These are phyloP conservation scores for Suillus spraguei DNA, from an alignment of 768 basidiomycete genomes.

Conservation along the genomic window DNA sequence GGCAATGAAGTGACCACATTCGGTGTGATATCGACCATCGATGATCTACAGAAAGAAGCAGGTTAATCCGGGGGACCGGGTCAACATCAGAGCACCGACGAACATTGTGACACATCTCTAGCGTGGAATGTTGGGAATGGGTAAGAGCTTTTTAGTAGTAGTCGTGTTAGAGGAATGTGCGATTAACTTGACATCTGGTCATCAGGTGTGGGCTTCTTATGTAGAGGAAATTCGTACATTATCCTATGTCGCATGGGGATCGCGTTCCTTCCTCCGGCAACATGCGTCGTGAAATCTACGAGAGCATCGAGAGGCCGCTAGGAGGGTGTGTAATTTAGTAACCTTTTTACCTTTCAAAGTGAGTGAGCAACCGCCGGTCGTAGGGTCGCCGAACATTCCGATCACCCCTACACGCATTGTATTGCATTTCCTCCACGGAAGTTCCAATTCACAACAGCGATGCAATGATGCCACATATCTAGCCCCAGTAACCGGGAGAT, in stretches of 20 bases:
- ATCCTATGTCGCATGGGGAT: constrained; percentile 40
- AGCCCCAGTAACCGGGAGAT: not conserved
- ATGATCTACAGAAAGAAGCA: constrained; percentile 51
- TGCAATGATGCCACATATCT: constrained; percentile 1
- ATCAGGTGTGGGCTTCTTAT: constrained; percentile 25
- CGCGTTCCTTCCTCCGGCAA: constrained; percentile 37
- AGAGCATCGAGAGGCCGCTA: constrained; percentile 10
- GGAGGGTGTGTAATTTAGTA: not conserved
- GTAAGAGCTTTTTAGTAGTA: not conserved
- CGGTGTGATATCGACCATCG: constrained; percentile 72
- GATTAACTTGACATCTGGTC: not conserved
- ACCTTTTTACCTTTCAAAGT: constrained; percentile 19
- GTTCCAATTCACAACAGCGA: constrained; percentile 1
- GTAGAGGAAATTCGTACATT: constrained; percentile 30
- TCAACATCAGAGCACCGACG: constrained; percentile 26
- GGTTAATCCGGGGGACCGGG: constrained; percentile 11
- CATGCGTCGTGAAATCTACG: constrained; percentile 22
- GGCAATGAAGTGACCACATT: constrained; percentile 70
- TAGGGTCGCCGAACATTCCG: constrained; percentile 12
- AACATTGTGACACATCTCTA: constrained; percentile 74
- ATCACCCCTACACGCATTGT: constrained; percentile 6
- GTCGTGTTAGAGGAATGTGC: not conserved
- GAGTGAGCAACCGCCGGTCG: constrained; percentile 13
- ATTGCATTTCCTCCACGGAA: constrained; percentile 1
- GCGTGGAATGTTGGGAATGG: constrained; percentile 19